These are phyloP conservation scores for Cyclocybe cylindracea DNA, from an alignment of 768 basidiomycete species.

Conservation along the genomic window DNA sequence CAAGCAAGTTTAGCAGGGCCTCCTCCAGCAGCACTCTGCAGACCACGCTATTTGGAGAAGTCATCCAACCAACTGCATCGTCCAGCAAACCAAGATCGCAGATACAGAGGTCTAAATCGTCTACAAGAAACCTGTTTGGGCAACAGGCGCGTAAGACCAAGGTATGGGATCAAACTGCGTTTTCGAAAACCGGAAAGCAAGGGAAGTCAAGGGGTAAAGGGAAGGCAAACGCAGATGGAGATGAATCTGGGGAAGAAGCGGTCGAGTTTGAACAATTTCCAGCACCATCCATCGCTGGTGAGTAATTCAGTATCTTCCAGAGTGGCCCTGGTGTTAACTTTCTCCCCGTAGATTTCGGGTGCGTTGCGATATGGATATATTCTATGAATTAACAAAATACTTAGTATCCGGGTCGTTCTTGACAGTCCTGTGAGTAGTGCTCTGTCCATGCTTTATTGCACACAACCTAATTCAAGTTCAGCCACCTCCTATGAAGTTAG, in stretches of 20 bases:
- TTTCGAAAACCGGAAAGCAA: constrained; percentile 77
- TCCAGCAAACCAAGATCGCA: constrained; percentile 35
- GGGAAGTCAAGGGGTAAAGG: constrained; percentile 52
- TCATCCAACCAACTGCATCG: constrained; percentile 38
- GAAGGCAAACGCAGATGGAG: constrained; percentile 44
- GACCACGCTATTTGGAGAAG: constrained; percentile 68
- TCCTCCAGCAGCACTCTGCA: constrained; percentile 47
- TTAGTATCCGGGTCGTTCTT: constrained; percentile 9
- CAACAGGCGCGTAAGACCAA: constrained; percentile 69
- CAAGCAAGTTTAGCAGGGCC: constrained; percentile 32
- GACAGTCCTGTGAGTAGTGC: constrained; percentile 4
- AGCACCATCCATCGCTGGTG: constrained; percentile 71
- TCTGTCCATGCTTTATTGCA: not conserved
- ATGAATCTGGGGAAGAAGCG: constrained; percentile 54
- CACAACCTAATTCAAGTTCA: constrained; percentile 23
- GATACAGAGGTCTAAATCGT: constrained; percentile 44
- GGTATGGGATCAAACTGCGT: constrained; percentile 89
- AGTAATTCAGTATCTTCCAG: constrained; percentile 25
- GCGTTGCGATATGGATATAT: constrained; percentile 25
- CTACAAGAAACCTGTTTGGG: constrained; percentile 45
- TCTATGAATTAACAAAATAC: not conserved
- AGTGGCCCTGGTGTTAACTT: not conserved
- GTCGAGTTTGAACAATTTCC: constrained; percentile 85
- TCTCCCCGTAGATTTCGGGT: constrained; percentile 46
- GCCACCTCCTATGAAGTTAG: constrained; percentile 78